Evolutionary conservation across 2,329 filamentous ascomycete species (phyloP).

Genomic region (Ophiostoma angusticollis): DNA sequence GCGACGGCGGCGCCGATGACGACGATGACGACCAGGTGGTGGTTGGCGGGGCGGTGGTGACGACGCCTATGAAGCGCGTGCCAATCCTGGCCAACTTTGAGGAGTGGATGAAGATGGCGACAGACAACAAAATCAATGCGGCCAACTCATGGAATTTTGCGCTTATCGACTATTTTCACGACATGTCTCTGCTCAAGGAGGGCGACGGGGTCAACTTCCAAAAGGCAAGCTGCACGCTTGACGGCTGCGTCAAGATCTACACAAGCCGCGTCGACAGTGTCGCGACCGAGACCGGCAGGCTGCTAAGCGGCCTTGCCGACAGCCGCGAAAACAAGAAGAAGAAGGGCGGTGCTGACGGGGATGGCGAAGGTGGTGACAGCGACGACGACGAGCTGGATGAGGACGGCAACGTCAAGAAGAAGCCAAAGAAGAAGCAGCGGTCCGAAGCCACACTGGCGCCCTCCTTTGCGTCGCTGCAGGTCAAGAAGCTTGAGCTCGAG

Average conservation of each 20-base stretch:
- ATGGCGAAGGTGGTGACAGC: slow-evolving; percentile 50
- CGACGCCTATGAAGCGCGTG: slow-evolving; percentile 92
- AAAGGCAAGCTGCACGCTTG: slow-evolving; percentile 91
- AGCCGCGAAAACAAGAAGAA: slow-evolving; percentile 68
- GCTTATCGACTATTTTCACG: slow-evolving; percentile 98
- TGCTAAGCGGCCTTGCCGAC: slow-evolving; percentile 86
- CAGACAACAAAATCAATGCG: slow-evolving; percentile 98
- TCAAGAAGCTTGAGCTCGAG: slow-evolving; percentile 96
- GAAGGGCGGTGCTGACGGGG: slow-evolving; percentile 47
- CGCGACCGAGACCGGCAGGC: slow-evolving; percentile 89
- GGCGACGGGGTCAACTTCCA: slow-evolving; percentile 97
- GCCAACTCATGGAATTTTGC: slow-evolving; percentile 99
- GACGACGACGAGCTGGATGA: slow-evolving; percentile 43
- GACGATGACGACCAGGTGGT: slow-evolving; percentile 49
- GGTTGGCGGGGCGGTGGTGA: slow-evolving; percentile 48
- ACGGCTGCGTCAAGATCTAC: slow-evolving; percentile 98
- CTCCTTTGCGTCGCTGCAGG: slow-evolving; percentile 73
- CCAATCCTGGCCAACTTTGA: slow-evolving; percentile 96
- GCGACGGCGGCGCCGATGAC: slow-evolving; percentile 16
- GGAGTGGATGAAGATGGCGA: slow-evolving; percentile 99
- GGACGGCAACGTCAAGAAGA: slow-evolving; percentile 40
- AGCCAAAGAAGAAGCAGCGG: slow-evolving; percentile 61
- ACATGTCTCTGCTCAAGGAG: slow-evolving; percentile 94
- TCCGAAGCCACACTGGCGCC: slow-evolving; percentile 89
- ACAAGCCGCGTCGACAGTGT: slow-evolving; percentile 97